Evolutionary conservation across 768 basidiomycete species (phyloP), one percentile per base, ranked within the genome.

Genomic region (Lentinula guzmanii): DNA sequence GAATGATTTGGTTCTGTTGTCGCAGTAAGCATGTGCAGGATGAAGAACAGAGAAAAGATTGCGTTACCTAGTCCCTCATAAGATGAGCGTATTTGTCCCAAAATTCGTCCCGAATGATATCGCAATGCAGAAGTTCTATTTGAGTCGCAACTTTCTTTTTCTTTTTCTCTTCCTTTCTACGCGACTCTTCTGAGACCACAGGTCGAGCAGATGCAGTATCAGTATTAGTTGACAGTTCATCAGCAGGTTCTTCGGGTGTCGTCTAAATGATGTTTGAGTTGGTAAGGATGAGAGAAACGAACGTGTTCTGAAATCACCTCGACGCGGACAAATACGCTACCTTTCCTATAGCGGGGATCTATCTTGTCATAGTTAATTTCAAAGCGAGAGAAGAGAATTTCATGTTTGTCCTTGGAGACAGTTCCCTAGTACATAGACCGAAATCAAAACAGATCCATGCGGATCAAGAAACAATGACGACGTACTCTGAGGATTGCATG

Each of bases 321-420:
- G 65, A 87, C 80, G 61, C 93, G 84, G 51, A 93, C 81, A 10
- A 98, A 70, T 2, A 93, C 79, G 65, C 90, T 95, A 10, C 97
- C 97, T 70, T 95, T 96, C 55, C 90, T 78, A 68, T 82, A 96
- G 62, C 87, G 79, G 1, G 80, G 77, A 8, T 88, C 79, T 4
- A 95, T 70, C 5, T 80, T 74, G 64, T 91, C 96, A 70, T 98
- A 99, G 71, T 98, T 98, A 66, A 96, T 85, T 4, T 81, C 79
- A 68, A 95, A 98, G 13, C 80, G 81, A 11, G 82, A 78, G 75
- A 88, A 95, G 2, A 99, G 78, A 4, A 98, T 87, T 72, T 98
- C 96, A 64, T 99, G 84, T 75, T 99, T 99, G 63, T 90, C 84
- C 58, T 86, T 85, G 7, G 97, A 91, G 34, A 91, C 79, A 0